Evolutionary conservation across 108 stramenopile genomes (phyloP).

Genomic region (Fragilariopsis cylindrus): DNA sequence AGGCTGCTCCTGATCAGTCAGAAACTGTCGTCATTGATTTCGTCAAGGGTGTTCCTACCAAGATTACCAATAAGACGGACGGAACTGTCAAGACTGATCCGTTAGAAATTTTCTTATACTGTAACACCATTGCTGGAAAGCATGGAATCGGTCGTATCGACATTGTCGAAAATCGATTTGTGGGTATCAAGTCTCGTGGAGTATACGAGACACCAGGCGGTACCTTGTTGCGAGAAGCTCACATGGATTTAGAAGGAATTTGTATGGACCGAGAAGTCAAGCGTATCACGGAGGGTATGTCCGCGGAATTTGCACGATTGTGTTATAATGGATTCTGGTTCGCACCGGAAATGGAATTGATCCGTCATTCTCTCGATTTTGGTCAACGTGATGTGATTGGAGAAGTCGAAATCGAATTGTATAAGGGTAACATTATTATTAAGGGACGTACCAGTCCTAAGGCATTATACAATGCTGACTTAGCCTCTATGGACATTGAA

Average conservation of each 20-base stretch:
- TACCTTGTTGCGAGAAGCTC: conserved; percentile 92
- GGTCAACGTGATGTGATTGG: conserved; percentile 92
- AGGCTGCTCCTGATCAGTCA: conserved; percentile 85
- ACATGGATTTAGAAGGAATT: conserved; percentile 95
- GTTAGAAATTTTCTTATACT: conserved; percentile 94
- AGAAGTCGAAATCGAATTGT: conserved; percentile 85
- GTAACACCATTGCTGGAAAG: conserved; percentile 96
- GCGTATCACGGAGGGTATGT: conserved; percentile 91
- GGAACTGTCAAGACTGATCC: conserved; percentile 90
- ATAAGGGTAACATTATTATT: conserved; percentile 95
- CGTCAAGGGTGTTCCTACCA: conserved; percentile 91
- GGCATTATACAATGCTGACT: conserved; percentile 94
- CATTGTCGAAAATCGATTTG: conserved; percentile 99
- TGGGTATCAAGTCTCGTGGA: conserved; percentile 99
- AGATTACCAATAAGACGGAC: conserved; percentile 90
- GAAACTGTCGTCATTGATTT: conserved; percentile 88
- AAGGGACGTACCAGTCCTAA: conserved; percentile 84
- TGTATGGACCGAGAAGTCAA: conserved; percentile 98
- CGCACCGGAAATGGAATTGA: conserved; percentile 98
- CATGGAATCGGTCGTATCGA: conserved; percentile 98
- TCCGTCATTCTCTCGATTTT: conserved; percentile 87
- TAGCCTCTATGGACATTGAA: conserved; percentile 98
- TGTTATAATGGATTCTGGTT: conserved; percentile 99
- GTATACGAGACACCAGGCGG: conserved; percentile 99
- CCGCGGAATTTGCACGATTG: conserved; percentile 91